Conservation (phyloP, 306 rosid species). For the Amphicarpaea edgeworthii region DNA sequence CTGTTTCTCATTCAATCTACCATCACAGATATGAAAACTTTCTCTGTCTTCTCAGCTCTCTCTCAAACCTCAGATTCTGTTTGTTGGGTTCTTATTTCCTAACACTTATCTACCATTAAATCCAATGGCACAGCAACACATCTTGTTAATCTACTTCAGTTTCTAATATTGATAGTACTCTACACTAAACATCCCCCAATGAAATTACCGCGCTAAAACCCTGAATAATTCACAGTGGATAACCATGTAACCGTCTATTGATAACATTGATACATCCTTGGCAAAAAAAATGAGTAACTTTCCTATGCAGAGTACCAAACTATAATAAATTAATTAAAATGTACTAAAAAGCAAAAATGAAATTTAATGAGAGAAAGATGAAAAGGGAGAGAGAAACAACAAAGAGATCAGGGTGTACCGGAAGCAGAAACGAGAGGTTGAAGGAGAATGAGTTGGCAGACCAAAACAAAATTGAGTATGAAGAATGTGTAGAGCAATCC, state of each 20-base stretch:
- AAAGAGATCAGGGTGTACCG: constrained; percentile 62
- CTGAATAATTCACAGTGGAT: not conserved
- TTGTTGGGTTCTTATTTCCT: not conserved
- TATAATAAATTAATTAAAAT: not conserved
- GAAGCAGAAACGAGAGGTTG: constrained; percentile 92
- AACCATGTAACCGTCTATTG: not conserved
- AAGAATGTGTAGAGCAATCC: constrained; percentile 67
- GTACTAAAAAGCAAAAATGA: constrained; percentile 1
- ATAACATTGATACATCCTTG: not conserved
- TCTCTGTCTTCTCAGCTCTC: constrained; percentile 1
- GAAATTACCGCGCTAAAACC: constrained; percentile 1
- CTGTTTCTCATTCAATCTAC: not conserved
- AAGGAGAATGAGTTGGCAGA: constrained; percentile 80
- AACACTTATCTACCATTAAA: constrained; percentile 2
- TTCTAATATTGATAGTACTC: not conserved
- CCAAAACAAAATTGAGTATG: constrained; percentile 76
- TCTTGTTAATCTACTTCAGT: constrained; percentile 7
- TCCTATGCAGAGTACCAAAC: constrained; percentile 1
- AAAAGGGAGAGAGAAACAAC: not conserved
- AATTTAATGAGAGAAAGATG: not conserved
- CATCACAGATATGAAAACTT: not conserved
- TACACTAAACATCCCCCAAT: constrained; percentile 5
- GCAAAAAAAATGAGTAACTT: not conserved
- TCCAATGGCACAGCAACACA: constrained; percentile 15
- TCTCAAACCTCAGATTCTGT: not conserved